A percentile compares a stretch with the other conserved stretches of the same genome.
These are phyloP conservation scores for Phytophthora quininea DNA, from an alignment of 352 stramenopile species.

Conservation along the genomic window DNA sequence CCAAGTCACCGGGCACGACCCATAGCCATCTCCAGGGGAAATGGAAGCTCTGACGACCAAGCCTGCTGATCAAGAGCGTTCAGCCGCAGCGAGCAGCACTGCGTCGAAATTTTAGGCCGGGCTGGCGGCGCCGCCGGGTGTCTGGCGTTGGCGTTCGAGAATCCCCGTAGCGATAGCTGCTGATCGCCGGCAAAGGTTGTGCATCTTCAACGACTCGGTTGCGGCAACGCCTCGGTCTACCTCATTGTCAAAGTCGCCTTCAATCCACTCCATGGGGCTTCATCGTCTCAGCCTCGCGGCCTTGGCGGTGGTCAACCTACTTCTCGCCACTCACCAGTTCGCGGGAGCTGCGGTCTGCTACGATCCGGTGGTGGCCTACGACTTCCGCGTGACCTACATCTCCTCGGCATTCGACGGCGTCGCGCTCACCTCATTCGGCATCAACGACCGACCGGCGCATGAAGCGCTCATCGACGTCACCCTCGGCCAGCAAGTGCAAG, in stretches of 20 bases:
- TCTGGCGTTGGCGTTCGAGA: no score
- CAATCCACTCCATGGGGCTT: not conserved
- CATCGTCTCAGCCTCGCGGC: not conserved
- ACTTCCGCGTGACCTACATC: conserved; percentile 26
- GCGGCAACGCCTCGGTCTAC: no score
- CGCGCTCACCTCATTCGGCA: conserved; percentile 7
- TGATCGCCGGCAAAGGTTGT: no score
- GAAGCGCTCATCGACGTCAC: conserved; percentile 25
- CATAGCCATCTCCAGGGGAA: no score
- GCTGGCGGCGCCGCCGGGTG: no score
- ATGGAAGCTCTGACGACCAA: no score
- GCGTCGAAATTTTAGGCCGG: no score
- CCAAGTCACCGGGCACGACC: not conserved
- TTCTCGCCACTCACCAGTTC: not conserved
- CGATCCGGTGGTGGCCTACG: conserved; percentile 6
- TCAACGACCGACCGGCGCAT: conserved; percentile 25
- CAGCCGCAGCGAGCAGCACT: no score
- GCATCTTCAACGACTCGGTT: no score
- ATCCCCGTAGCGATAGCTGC: no score
- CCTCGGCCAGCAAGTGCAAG: conserved; percentile 32
- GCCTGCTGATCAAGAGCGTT: no score
- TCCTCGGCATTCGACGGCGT: conserved; percentile 28
- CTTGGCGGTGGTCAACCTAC: not conserved
- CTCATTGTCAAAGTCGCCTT: no score
- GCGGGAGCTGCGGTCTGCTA: not conserved